Base-by-base conservation (phyloP, 352 stramenopile species). In the Pythium apleroticum region DNA sequence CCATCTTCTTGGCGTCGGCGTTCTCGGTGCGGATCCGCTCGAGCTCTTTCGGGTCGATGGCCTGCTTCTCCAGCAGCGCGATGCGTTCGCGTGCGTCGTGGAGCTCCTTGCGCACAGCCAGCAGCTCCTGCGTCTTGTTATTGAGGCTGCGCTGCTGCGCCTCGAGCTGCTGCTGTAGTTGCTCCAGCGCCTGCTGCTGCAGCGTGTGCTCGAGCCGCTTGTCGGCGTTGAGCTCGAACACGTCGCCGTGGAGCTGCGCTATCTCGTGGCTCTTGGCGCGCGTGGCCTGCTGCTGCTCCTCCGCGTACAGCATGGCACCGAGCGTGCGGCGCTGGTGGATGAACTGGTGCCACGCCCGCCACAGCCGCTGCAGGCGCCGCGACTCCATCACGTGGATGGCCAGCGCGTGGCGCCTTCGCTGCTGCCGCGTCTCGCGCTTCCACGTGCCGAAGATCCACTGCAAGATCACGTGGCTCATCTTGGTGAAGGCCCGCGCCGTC, bases 281-380 rank as follows among this genome's bases (percentile, higher is more conserved):
- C 8, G 73, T 86, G 24, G 72, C 65, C 6, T 66, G 74, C 54
- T 90, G 80, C 60, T 93, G 73, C 10, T 76, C 64, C 31, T 89
- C 69, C 1, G 84, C 84, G 31, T 88, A 91, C 20, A 91, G 52
- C 78, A 91, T 90, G 0, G 84, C 84, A n/a, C 84, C 84, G 46
- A 91, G 52, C 22, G 88, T 80, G 30, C 82, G 74, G 3, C 82
- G 74, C 55, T 88, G 66, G 60, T 86, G 81, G 33, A 89, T 61
- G 54, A 82, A 85, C 15, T 75, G 54, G n/a, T 73, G 77, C 82
- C 84, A 93, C 27, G 54, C 70, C 11, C 65, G 69, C 65, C 76
- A 86, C 0, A 76, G 64, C 5, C 72, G 76, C 41, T 74, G 77
- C 48, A 89, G 57, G 0, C 62, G 66, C 19, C 73, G 65, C 6